These are phyloP conservation scores for Tuber umbilicatum DNA, from an alignment of 495 filamentous ascomycete species.

Conservation along the genomic window DNA sequence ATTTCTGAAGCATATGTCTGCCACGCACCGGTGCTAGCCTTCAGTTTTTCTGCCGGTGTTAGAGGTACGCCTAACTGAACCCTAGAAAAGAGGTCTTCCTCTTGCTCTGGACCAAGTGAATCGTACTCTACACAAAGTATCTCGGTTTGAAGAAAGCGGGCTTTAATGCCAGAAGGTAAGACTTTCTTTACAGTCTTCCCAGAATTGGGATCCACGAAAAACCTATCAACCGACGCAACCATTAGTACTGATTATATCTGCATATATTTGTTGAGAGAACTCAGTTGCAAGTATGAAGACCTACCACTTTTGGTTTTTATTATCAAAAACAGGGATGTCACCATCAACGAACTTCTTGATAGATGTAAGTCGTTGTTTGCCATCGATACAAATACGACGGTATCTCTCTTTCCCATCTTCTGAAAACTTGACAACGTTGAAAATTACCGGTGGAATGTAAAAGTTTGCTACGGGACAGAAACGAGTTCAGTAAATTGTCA, in stretches of 20 bases:
- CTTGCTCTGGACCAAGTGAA: conserved; percentile 44
- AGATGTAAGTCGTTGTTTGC: conserved; percentile 50
- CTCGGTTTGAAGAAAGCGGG: conserved; percentile 42
- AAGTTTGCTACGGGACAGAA: conserved; percentile 42
- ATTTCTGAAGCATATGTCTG: conserved; percentile 45
- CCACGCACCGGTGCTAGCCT: conserved; percentile 47
- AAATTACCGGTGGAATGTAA: conserved; percentile 51
- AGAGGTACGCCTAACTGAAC: conserved; percentile 49
- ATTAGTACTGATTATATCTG: neutral
- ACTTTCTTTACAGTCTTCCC: conserved; percentile 19
- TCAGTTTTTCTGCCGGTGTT: conserved; percentile 49
- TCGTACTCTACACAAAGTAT: conserved; percentile 47
- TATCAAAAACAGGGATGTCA: conserved; percentile 46
- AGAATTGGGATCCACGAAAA: conserved; percentile 23
- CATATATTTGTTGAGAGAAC: neutral
- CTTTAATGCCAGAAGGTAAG: conserved; percentile 40
- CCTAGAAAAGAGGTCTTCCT: conserved; percentile 49
- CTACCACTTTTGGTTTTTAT: conserved; percentile 41
- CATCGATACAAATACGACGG: conserved; percentile 46
- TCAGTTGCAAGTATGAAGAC: neutral
- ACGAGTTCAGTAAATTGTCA: neutral
- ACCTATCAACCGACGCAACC: conserved; percentile 8
- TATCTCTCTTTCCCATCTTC: conserved; percentile 24
- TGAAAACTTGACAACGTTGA: conserved; percentile 43
- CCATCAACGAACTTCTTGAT: conserved; percentile 47